Percentiles rank a stretch among this genome's conserved stretches.
phyloP scores from a whole-genome alignment of 2,329 filamentous ascomycete species.

The Fusarium lyarnte region DNA sequence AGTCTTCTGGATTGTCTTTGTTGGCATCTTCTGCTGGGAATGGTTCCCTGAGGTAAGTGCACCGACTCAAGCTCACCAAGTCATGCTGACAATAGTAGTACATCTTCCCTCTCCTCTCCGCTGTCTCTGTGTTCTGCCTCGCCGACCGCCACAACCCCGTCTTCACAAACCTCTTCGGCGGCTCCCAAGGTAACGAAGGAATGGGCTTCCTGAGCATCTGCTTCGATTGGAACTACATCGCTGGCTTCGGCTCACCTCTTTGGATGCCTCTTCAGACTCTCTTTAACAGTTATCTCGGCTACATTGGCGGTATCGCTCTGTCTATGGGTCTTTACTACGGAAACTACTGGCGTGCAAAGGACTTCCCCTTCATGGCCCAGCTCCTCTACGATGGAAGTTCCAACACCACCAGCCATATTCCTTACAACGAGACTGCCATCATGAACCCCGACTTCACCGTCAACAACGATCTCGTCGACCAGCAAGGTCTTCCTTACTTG shows the following conservation, averaged over 20 bases:
- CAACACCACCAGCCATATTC: neutral
- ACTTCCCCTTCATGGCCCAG: constrained; percentile 32
- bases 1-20: constrained; percentile 53
- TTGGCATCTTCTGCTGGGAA: constrained; percentile 57
- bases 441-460: constrained; percentile 37
- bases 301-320: constrained; percentile 48
- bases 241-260: constrained; percentile 46
- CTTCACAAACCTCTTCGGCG: constrained; percentile 30
- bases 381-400: constrained; percentile 17
- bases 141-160: constrained; percentile 13
- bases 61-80: accelerated
- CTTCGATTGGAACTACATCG: constrained; percentile 32
- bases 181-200: constrained; percentile 30
- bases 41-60: constrained; percentile 16
- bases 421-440: constrained; percentile 18
- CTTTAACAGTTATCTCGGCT: constrained; percentile 52
- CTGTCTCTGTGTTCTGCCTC: constrained; percentile 20
- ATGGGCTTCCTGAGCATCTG: constrained; percentile 19
- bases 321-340: constrained; percentile 44
- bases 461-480: neutral
- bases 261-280: constrained; percentile 52
- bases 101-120: constrained; percentile 58
- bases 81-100: constrained; percentile 2
- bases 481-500: constrained; percentile 12
- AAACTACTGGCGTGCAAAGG: constrained; percentile 23